A percentile compares a stretch with the other conserved stretches of the same genome.
These are phyloP conservation scores for Metahyphopichia silvanorum DNA, from an alignment of 805 yeast genomes.

Conservation along the genomic window DNA sequence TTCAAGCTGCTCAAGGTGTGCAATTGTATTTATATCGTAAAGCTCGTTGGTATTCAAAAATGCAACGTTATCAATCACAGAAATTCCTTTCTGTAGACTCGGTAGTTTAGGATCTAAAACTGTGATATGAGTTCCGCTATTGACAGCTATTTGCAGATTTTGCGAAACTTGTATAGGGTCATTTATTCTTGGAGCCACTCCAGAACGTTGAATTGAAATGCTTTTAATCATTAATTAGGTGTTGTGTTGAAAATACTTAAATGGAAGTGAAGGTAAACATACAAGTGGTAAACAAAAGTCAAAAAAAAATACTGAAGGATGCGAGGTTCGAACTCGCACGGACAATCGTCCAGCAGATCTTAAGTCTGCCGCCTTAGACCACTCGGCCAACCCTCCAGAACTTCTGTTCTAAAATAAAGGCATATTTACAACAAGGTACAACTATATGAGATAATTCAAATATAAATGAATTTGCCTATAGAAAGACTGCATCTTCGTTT, in stretches of 20 bases:
- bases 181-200: conserved; percentile 9
- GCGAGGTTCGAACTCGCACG: conserved; percentile 50
- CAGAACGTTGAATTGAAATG: conserved; percentile 11
- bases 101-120: conserved; percentile 39
- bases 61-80: conserved; percentile 10
- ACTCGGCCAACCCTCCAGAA: conserved; percentile 49
- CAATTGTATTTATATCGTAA: conserved; percentile 20
- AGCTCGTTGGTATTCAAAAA: conserved; percentile 21
- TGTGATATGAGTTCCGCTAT: conserved; percentile 28
- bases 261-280: neutral
- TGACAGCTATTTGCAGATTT: conserved; percentile 34
- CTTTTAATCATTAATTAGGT: conserved; percentile 9
- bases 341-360: conserved; percentile 43
- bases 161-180: conserved; percentile 34
- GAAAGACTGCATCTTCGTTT: no score
- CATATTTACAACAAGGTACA: no score
- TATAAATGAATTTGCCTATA: no score
- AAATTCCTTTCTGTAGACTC: conserved; percentile 22
- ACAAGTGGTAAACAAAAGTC: conserved; percentile 1
- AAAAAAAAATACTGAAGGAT: conserved; percentile 35
- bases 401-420: no score
- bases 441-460: no score
- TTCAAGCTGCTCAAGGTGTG: conserved; percentile 25
- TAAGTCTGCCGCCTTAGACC: conserved; percentile 48
- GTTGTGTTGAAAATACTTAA: neutral